These are phyloP conservation scores for Combretum micranthum DNA, from an alignment of 345 rosid genomes.

Conservation along the genomic window DNA sequence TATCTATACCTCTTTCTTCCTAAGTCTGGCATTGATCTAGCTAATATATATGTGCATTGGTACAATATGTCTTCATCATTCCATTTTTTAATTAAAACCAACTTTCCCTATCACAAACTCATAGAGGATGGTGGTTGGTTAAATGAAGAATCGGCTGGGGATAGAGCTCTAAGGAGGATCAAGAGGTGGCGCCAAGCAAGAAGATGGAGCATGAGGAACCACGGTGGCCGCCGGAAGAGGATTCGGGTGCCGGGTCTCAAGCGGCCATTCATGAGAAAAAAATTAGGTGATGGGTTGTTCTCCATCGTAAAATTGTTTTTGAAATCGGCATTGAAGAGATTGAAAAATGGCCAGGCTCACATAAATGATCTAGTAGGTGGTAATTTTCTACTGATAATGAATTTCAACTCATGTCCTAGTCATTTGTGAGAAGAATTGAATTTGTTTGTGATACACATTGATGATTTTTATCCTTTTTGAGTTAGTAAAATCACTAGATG, in stretches of 20 bases:
- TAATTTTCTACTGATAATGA: constrained; percentile 17
- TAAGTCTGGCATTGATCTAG: no score
- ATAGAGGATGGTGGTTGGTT: no score
- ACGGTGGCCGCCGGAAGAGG: background rate
- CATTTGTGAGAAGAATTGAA: background rate
- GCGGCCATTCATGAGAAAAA: constrained; percentile 14
- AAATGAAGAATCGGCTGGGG: constrained; percentile 11
- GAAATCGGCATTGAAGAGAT: constrained; percentile 21
- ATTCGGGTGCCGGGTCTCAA: constrained; percentile 15
- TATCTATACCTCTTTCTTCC: no score
- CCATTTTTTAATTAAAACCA: no score
- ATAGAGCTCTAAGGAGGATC: constrained; percentile 7
- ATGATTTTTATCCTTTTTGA: background rate
- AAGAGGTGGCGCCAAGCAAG: constrained; percentile 7
- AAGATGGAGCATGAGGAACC: background rate
- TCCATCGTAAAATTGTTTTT: constrained; percentile 14
- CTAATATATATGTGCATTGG: no score
- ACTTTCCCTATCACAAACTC: no score
- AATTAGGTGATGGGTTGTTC: constrained; percentile 8
- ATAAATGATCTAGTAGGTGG: constrained; percentile 33
- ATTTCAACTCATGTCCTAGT: no score
- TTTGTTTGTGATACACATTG: background rate
- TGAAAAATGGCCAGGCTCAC: constrained; percentile 31
- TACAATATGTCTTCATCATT: no score
- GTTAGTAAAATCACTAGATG: no score